Evolutionary conservation across 345 rosid species (phyloP).

Genomic region (Corchorus olitorius): DNA sequence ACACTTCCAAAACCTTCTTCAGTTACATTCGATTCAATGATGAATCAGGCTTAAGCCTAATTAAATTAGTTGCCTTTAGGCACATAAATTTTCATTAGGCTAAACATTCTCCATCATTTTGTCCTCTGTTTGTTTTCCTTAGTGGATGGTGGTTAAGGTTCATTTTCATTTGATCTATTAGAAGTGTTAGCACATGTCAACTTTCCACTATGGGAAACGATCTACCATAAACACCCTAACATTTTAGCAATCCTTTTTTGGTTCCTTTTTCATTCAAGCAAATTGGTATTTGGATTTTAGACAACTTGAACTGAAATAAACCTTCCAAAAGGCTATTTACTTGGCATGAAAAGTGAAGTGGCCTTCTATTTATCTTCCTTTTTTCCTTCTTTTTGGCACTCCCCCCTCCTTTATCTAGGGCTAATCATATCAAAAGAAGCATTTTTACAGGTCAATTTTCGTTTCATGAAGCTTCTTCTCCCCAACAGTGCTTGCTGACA

Average conservation of each 20-base stretch:
- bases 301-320: too few relatives aligned
- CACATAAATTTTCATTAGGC: not conserved
- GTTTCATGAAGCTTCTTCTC: not conserved
- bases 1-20: not conserved
- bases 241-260: not conserved
- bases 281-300: too few relatives aligned
- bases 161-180: not conserved
- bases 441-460: not conserved
- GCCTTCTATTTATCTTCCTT: not conserved
- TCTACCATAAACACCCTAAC: not conserved
- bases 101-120: not conserved
- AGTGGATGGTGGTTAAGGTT: constrained; percentile 6
- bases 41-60: not conserved
- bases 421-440: not conserved
- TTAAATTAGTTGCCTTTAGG: not conserved
- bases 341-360: not conserved
- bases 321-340: not conserved
- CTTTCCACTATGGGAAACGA: constrained; percentile 15
- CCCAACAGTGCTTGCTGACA: constrained; percentile 27
- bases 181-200: constrained; percentile 11
- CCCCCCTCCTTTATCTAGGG: not conserved
- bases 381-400: not conserved
- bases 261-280: not conserved
- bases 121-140: not conserved
- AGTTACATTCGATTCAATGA: not conserved